These are phyloP conservation scores for Panicum hallii DNA, from an alignment of 202 grass and related monocot species.

Conservation along the genomic window DNA sequence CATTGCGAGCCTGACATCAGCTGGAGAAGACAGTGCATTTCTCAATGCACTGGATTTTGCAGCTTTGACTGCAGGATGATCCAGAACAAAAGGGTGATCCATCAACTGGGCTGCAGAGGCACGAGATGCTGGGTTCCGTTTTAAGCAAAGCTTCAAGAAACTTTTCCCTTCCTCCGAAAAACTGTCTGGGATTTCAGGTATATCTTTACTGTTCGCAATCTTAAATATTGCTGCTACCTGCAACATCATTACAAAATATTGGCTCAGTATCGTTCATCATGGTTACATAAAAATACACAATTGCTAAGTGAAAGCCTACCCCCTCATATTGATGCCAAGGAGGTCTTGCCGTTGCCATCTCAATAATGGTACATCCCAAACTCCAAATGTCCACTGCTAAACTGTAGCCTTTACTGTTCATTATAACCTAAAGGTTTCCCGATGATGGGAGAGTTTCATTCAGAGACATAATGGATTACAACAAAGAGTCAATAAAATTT, in stretches of 20 bases:
- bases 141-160: slow-evolving; percentile 81
- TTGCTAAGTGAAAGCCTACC: slow-evolving; percentile 58
- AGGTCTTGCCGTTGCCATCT: slow-evolving; percentile 93
- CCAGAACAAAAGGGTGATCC: slow-evolving; percentile 92
- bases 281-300: slow-evolving; percentile 27
- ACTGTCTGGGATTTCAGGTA: slow-evolving; percentile 78
- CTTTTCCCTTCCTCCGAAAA: slow-evolving; percentile 75
- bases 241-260: slow-evolving; percentile 39
- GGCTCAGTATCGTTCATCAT: slow-evolving; percentile 13
- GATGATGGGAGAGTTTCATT: slow-evolving; percentile 15
- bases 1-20: slow-evolving; percentile 42
- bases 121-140: slow-evolving; percentile 80
- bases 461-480: neutral
- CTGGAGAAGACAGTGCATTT: slow-evolving; percentile 50
- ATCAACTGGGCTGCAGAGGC: slow-evolving; percentile 75
- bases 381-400: slow-evolving; percentile 99
- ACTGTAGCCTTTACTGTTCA: slow-evolving; percentile 86
- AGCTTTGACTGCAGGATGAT: slow-evolving; percentile 59
- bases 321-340: slow-evolving; percentile 98
- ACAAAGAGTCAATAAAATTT: slow-evolving; percentile 14
- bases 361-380: slow-evolving; percentile 94
- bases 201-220: slow-evolving; percentile 96
- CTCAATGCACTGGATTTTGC: slow-evolving; percentile 57
- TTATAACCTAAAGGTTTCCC: slow-evolving; percentile 76
- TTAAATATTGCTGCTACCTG: slow-evolving; percentile 99